Evolutionary conservation across 768 basidiomycete genomes (phyloP), one percentile per base, ranked within the genome.

Genomic region (Pleurotus citrinopileatus): DNA sequence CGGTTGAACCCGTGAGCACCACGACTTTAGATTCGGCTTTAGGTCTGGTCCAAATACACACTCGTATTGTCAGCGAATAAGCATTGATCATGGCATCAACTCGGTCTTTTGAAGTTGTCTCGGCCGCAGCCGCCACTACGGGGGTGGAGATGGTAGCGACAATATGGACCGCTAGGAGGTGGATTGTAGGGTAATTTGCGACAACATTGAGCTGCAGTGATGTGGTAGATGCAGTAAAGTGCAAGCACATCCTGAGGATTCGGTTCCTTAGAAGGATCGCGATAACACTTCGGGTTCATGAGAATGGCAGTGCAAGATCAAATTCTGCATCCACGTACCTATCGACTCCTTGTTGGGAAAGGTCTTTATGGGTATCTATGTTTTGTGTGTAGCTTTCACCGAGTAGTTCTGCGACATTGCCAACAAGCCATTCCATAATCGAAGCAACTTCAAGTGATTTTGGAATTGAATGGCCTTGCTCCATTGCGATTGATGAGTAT

Each of bases 1-100:
- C 53, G 0, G 71, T 68, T 3, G 66, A 64, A 2, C 61, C 67
- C 15, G 70, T 65, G 8, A 75, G 52, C 19, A 60, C 42, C 27
- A 62, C 57, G 42, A n/a, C 19, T 13, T 22, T 17, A 27, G 45
- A 22, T 9, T 13, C 10, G 19, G 25, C 12, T 26, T 47, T 29
- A 8, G 45, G 9, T 26, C 20, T 7, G 20, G 13, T 13, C 25
- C 15, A 17, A 47, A n/a, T n/a, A n/a, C n/a, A n/a, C n/a, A n/a
- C 22, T 26, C n/a, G 45, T 13, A 47, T 8, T 9, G 9, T 12
- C 23, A 10, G 45, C 9, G 22, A 13, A 17, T 47, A 47, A 13
- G n/a, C 10, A 17, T 6, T 29, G 22, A 47, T 47, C 45, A 47
- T 47, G 7, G 22, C 45, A 10, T 26, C 7, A 8, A 47, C 22